A percentile compares a stretch with the other conserved stretches of the same genome.
Evolutionary conservation across 148 eudicot genomes (phyloP).

Genomic region (Arctostaphylos glauca): DNA sequence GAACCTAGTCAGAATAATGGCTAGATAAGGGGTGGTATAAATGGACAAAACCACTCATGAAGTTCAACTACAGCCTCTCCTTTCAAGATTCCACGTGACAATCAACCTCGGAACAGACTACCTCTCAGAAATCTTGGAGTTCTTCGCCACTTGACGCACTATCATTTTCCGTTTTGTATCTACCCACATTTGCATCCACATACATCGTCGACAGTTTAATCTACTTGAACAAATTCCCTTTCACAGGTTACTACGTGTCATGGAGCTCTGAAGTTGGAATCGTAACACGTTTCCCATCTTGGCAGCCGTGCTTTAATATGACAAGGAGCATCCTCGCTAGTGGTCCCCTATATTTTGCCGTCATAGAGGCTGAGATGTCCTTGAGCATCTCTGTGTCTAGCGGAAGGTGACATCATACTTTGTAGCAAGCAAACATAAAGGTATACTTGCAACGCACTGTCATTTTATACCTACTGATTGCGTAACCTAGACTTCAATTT

Average conservation of each 20-base stretch:
- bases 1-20: conserved; percentile 12
- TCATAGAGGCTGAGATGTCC: neutral
- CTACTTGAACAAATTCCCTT: neutral
- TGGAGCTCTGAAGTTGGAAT: neutral
- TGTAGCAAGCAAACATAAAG: conserved; percentile 1
- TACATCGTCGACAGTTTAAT: neutral
- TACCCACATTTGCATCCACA: conserved; percentile 7
- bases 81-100: neutral
- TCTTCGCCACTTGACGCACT: neutral
- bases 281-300: neutral
- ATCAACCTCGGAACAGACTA: neutral
- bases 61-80: conserved; percentile 15
- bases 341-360: neutral
- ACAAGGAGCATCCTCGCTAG: neutral
- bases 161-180: neutral
- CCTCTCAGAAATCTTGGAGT: neutral
- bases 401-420: neutral
- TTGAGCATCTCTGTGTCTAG: neutral
- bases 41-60: neutral
- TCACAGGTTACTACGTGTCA: neutral
- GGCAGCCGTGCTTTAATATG: neutral
- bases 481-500: neutral
- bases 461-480: neutral
- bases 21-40: neutral
- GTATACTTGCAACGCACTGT: neutral